These are phyloP conservation scores for Talaromyces marneffei DNA, from an alignment of 2,329 filamentous ascomycete genomes.

Conservation along the genomic window DNA sequence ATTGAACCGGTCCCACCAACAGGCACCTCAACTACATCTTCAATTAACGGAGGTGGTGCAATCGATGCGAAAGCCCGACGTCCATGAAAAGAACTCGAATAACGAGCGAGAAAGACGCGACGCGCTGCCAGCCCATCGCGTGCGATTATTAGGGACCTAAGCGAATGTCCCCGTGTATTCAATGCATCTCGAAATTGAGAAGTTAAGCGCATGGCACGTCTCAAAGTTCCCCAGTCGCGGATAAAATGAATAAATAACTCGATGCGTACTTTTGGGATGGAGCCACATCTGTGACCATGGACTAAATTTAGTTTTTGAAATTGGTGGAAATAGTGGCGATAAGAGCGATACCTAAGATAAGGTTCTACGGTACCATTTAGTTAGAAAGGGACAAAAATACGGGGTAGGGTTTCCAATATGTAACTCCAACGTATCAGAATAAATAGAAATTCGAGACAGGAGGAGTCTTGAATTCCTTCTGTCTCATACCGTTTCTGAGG, in stretches of 20 bases:
- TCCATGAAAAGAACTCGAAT: background rate
- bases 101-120: slow-evolving; percentile 1
- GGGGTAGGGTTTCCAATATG: no score
- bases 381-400: no score
- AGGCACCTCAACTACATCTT: slow-evolving; percentile 12
- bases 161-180: background rate
- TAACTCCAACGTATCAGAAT: no score
- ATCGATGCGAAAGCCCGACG: slow-evolving; percentile 11
- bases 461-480: no score
- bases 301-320: background rate
- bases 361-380: no score
- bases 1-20: slow-evolving; percentile 14
- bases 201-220: slow-evolving; percentile 1
- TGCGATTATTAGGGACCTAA: background rate
- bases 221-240: background rate
- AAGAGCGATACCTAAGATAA: no score
- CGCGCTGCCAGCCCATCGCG: background rate
- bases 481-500: no score
- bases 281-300: background rate
- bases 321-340: no score
- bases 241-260: no score
- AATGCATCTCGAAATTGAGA: background rate
- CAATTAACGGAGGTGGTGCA: background rate
- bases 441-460: no score
- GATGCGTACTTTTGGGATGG: background rate